Base-by-base conservation (phyloP, 441 rosid species). In the Gossypium armourianum region DNA sequence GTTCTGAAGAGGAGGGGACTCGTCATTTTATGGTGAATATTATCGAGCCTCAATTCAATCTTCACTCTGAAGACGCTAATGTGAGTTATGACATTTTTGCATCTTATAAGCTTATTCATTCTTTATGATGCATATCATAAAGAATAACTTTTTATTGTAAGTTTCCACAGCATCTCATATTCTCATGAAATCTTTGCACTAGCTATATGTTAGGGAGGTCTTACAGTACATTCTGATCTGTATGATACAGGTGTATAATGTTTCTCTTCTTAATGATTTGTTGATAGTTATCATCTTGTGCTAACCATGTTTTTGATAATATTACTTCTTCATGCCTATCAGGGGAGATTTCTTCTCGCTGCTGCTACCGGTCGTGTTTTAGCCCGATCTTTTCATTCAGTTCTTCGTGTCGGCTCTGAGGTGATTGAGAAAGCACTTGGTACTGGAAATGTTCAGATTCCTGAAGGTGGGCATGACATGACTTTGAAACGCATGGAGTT, bases 11-110 rank as follows among this genome's bases (percentile, higher is more conserved):
- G 79, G 98, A 87, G 29, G 99, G 96, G 47, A 92, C 90, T 76
- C 85, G 85, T 60, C 92, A 90, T 76, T 90, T 90, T 75, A 90
- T 91, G 99, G 99, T 96, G 79, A 93, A 96, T 83, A 93, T 96
- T 75, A 85, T 90, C 75, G 96, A 88, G 86, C 99, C 98, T 36
- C 99, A 96, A 78, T 96, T 96, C 81, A 96, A 96, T 88, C 99
- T 96, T 71, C 99, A 96, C 74, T 91, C 99, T 0, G 98, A 91
- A 82, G 99, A 93, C 23, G 96, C 96, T 68, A 96, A 87, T 88
- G 99, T 96, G 84, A 87, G 98, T 83, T 78, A 47, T 62, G 29
- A 70, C 17, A 19, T 17, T 58, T 69, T 36, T 55, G 36, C 54
- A 55, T 55, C 54, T 62, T 40, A 21, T 55, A 4, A n/a, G 20